These are phyloP conservation scores for Cucumis variabilis DNA, from an alignment of 331 rosid genomes.

Conservation along the genomic window DNA sequence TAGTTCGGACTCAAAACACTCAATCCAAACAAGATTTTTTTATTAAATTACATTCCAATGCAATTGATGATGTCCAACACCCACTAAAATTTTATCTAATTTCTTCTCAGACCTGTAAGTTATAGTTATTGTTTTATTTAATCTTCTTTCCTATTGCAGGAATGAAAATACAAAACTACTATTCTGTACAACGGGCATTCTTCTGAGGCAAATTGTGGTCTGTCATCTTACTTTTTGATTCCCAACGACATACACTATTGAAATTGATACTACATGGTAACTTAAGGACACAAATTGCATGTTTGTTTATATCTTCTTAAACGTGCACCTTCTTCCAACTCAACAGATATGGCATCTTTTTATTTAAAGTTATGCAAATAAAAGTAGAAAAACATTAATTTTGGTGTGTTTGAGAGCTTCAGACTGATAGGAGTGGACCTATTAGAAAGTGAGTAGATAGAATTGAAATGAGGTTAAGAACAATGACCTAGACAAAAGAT, in stretches of 20 bases:
- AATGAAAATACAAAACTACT: constrained; percentile 88
- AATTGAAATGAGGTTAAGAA: neutral
- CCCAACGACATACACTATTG: neutral
- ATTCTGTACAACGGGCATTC: constrained; percentile 96
- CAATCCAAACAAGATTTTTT: too few species aligned
- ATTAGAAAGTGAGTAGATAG: neutral
- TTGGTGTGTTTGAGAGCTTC: neutral
- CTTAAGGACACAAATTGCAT: neutral
- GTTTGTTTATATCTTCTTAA: neutral
- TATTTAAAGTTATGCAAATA: neutral
- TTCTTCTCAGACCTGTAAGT: neutral
- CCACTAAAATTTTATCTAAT: neutral
- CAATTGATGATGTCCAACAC: too few species aligned
- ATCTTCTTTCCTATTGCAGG: constrained; percentile 52
- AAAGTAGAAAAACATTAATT: neutral
- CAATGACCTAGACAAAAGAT: neutral
- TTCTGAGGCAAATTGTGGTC: constrained; percentile 88
- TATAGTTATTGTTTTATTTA: neutral
- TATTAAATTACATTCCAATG: too few species aligned
- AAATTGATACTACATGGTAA: constrained; percentile 1
- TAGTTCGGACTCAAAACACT: too few species aligned
- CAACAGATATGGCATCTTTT: neutral
- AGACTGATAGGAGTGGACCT: neutral
- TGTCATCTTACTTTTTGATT: constrained; percentile 29
- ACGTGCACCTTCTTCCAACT: neutral